phyloP scores from a whole-genome alignment of 108 stramenopile species.

The Thalassiosira profunda region DNA sequence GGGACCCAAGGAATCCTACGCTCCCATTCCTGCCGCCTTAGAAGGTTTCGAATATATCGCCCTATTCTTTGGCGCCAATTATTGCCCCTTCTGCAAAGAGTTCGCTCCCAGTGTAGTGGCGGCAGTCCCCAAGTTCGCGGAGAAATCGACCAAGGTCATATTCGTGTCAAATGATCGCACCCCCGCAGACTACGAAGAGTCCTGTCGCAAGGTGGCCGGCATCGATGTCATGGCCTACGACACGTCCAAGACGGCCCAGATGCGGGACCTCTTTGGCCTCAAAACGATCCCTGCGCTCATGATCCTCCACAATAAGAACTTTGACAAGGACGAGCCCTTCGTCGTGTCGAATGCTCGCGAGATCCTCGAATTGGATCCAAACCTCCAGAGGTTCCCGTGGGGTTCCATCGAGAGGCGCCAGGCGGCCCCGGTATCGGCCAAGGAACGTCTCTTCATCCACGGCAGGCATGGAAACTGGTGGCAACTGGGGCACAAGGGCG shows the following conservation, averaged over 20 bases:
- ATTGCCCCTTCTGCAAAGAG: constrained; percentile 49
- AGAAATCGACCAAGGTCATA: constrained; percentile 50
- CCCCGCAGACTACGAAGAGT: constrained; percentile 28
- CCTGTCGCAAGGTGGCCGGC: constrained; percentile 32
- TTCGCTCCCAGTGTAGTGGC: constrained; percentile 48
- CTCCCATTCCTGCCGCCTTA: constrained; percentile 20
- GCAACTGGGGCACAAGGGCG: constrained; percentile 49
- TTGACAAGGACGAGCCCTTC: constrained; percentile 17
- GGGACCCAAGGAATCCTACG: background rate
- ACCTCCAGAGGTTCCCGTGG: constrained; percentile 42
- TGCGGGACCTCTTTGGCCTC: constrained; percentile 56
- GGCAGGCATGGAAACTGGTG: constrained; percentile 61
- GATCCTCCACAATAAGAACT: constrained; percentile 40
- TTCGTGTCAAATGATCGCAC: constrained; percentile 55
- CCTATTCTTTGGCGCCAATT: constrained; percentile 54
- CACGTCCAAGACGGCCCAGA: constrained; percentile 18
- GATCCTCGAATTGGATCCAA: constrained; percentile 35
- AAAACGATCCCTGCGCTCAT: constrained; percentile 54
- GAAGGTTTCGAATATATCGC: constrained; percentile 29
- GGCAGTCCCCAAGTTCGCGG: background rate
- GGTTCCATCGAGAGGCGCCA: constrained; percentile 6
- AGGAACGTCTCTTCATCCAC: constrained; percentile 50
- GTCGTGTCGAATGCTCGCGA: constrained; percentile 42
- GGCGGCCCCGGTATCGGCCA: constrained; percentile 19
- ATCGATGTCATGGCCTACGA: constrained; percentile 62